Percentiles rank a stretch among this genome's conserved stretches.
Conservation (phyloP, 1,284 basidiomycete genomes). For the Marasmius fiardii region DNA sequence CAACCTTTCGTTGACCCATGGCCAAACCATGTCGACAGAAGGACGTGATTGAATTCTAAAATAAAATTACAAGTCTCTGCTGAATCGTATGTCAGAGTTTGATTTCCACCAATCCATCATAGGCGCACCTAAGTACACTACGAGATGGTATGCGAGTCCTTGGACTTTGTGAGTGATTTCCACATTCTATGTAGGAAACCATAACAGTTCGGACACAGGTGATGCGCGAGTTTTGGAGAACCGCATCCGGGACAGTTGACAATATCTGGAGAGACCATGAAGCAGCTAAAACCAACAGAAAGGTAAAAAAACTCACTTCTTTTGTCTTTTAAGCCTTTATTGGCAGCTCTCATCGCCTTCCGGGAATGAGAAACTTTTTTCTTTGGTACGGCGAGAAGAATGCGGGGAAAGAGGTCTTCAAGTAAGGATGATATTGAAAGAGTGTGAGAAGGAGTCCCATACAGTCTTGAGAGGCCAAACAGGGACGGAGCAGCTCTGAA, state of each 20-base stretch:
- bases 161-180: constrained; percentile 32
- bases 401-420: constrained; percentile 81
- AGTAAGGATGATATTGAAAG: constrained; percentile 56
- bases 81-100: background rate
- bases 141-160: constrained; percentile 8
- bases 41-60: background rate
- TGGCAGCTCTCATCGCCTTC: constrained; percentile 92
- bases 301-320: constrained; percentile 59
- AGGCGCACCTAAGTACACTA: constrained; percentile 1
- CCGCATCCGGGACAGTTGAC: constrained; percentile 94
- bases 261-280: constrained; percentile 59
- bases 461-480: constrained; percentile 25
- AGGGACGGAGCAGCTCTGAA: constrained; percentile 5
- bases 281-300: constrained; percentile 3
- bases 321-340: constrained; percentile 95
- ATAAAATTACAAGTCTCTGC: background rate
- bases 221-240: constrained; percentile 82
- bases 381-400: constrained; percentile 92
- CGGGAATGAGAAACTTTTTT: constrained; percentile 91
- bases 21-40: background rate
- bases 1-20: background rate
- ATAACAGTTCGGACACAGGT: constrained; percentile 87
- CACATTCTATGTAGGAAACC: constrained; percentile 70
- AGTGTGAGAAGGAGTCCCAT: constrained; percentile 36
- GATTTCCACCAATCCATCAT: too few relatives aligned